Conservation (phyloP, 768 basidiomycete genomes). For the Lentinula sp. region DNA sequence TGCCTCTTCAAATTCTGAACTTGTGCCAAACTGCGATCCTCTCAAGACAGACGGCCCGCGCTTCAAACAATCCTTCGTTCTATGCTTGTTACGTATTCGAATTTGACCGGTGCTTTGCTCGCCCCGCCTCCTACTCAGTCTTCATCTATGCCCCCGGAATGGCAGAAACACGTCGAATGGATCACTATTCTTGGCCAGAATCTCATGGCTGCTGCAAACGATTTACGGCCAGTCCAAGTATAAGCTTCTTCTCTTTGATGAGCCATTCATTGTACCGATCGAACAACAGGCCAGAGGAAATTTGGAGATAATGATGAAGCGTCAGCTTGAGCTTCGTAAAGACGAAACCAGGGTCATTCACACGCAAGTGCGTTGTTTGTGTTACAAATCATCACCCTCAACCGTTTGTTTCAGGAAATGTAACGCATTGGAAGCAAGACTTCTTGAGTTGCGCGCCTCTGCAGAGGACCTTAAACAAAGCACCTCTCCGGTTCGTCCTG, state of each 20-base stretch:
- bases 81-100: slow-evolving; percentile 74
- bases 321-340: slow-evolving; percentile 67
- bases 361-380: slow-evolving; percentile 37
- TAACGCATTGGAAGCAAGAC: slow-evolving; percentile 57
- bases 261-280: neutral
- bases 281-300: slow-evolving; percentile 63
- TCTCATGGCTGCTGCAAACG: slow-evolving; percentile 86
- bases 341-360: slow-evolving; percentile 70
- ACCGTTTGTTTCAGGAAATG: slow-evolving; percentile 49
- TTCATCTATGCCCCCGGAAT: slow-evolving; percentile 48
- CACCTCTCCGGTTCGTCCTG: neutral
- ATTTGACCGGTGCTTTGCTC: slow-evolving; percentile 63
- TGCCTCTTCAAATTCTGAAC: neutral
- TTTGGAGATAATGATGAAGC: slow-evolving; percentile 76
- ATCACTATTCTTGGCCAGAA: slow-evolving; percentile 78
- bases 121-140: slow-evolving; percentile 52
- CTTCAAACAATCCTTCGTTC: slow-evolving; percentile 68
- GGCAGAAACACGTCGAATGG: slow-evolving; percentile 76
- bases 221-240: slow-evolving; percentile 84
- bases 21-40: neutral
- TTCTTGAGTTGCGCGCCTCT: slow-evolving; percentile 46
- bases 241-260: slow-evolving; percentile 1
- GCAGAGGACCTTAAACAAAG: slow-evolving; percentile 13
- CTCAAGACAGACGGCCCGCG: slow-evolving; percentile 70
- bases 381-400: neutral